Conservation (phyloP, 441 rosid genomes). For the Pelargonium citronellum region DNA sequence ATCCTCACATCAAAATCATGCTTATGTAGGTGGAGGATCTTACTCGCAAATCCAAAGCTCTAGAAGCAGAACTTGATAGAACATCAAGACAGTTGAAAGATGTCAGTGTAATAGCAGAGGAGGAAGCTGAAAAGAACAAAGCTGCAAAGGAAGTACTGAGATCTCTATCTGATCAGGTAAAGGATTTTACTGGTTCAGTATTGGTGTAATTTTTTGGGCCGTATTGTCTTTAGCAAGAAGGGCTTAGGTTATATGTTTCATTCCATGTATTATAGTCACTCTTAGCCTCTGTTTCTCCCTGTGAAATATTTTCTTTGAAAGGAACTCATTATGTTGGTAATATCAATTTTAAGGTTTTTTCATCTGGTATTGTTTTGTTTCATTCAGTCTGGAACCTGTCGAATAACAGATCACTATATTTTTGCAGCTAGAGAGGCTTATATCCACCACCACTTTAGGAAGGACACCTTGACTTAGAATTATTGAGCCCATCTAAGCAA, state of each 20-base stretch:
- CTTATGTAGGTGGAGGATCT: slow-evolving; percentile 60
- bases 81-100: slow-evolving; percentile 77
- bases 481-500: background rate
- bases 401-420: background rate
- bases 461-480: background rate
- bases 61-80: slow-evolving; percentile 82
- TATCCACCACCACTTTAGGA: background rate
- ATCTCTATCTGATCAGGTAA: slow-evolving; percentile 87
- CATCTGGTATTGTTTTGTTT: too few species aligned
- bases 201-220: background rate
- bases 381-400: background rate
- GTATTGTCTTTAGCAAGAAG: background rate
- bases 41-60: slow-evolving; percentile 64
- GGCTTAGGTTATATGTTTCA: background rate
- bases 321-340: background rate
- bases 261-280: background rate
- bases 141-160: slow-evolving; percentile 97
- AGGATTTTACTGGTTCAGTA: slow-evolving; percentile 17
- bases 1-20: background rate
- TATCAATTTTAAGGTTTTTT: background rate
- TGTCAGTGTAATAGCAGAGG: slow-evolving; percentile 72
- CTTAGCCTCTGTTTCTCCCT: background rate
- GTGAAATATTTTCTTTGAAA: background rate
- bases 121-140: slow-evolving; percentile 83
- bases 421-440: background rate